Percentiles rank a stretch among this genome's conserved stretches.
Evolutionary conservation across 306 rosid genomes (phyloP).

Genomic region (Trifolium pratense): DNA sequence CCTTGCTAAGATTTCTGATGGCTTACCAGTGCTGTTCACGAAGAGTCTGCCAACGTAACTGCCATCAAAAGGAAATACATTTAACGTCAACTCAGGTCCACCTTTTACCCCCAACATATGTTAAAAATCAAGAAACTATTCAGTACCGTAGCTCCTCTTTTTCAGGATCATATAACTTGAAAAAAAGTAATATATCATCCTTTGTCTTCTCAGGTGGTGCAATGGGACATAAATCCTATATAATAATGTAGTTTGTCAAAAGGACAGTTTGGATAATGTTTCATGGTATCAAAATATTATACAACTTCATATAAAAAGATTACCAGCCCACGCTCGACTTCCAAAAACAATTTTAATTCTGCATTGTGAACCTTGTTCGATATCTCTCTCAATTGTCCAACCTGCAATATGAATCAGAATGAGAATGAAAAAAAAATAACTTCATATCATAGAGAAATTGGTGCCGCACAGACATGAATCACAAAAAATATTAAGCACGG

Average conservation of each 20-base stretch:
- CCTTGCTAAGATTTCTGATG: constrained; percentile 69
- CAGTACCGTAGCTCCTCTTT: constrained; percentile 82
- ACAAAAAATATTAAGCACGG: not conserved
- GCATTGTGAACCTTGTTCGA: constrained; percentile 74
- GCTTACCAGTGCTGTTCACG: constrained; percentile 79
- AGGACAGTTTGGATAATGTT: constrained; percentile 5
- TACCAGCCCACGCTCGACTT: constrained; percentile 80
- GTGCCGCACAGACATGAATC: constrained; percentile 2
- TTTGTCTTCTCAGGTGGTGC: constrained; percentile 77
- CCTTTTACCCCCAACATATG: constrained; percentile 12
- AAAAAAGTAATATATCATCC: constrained; percentile 83
- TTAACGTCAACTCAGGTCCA: constrained; percentile 38
- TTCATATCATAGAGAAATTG: constrained; percentile 36
- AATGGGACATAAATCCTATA: constrained; percentile 66
- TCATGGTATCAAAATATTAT: constrained; percentile 27
- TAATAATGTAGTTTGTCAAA: constrained; percentile 38
- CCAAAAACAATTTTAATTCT: constrained; percentile 77
- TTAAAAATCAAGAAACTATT: constrained; percentile 32
- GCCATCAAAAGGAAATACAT: constrained; percentile 42
- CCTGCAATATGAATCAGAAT: constrained; percentile 50
- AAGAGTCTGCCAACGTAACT: constrained; percentile 84
- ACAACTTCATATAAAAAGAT: constrained; percentile 33
- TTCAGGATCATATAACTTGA: constrained; percentile 85
- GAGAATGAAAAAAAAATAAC: constrained; percentile 24
- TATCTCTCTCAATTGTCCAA: constrained; percentile 80